Evolutionary conservation across 1,284 basidiomycete genomes (phyloP).

Genomic region (Singerocomus inundabilis): DNA sequence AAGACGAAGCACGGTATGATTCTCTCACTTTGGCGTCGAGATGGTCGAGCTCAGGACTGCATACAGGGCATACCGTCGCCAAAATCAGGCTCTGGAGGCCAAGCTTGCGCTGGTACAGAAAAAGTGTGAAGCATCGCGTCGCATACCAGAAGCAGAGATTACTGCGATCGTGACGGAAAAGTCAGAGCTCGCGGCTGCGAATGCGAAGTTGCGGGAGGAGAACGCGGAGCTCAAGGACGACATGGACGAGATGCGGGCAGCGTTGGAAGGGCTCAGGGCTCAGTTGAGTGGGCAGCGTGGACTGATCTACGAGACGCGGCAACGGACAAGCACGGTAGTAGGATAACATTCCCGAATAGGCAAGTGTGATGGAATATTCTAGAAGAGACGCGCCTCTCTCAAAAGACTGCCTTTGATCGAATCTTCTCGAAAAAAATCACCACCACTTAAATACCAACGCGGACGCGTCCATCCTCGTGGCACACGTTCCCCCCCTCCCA

Average conservation of each 20-base stretch:
- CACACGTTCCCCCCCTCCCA: conserved; percentile 14
- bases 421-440: conserved; percentile 54
- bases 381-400: conserved; percentile 21
- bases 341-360: conserved; percentile 29
- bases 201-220: conserved; percentile 52
- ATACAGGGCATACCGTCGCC: conserved; percentile 50
- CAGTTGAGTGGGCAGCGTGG: conserved; percentile 49
- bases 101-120: conserved; percentile 41
- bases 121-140: conserved; percentile 36
- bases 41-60: conserved; percentile 11
- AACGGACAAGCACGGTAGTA: conserved; percentile 17
- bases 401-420: conserved; percentile 34
- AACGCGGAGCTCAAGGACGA: conserved; percentile 60
- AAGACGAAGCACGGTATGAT: conserved; percentile 55
- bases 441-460: conserved; percentile 41
- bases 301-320: conserved; percentile 36
- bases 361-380: conserved; percentile 33
- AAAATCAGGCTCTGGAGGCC: conserved; percentile 59
- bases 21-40: not conserved
- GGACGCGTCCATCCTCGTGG: conserved; percentile 18
- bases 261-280: conserved; percentile 63
- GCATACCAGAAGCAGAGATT: conserved; percentile 40
- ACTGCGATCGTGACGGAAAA: conserved; percentile 46
- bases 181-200: conserved; percentile 44
- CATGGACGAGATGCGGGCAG: conserved; percentile 68